Evolutionary conservation across 2,329 filamentous ascomycete species (phyloP), one percentile per base, ranked within the genome.

Genomic region (Sclerotinia trifoliorum): DNA sequence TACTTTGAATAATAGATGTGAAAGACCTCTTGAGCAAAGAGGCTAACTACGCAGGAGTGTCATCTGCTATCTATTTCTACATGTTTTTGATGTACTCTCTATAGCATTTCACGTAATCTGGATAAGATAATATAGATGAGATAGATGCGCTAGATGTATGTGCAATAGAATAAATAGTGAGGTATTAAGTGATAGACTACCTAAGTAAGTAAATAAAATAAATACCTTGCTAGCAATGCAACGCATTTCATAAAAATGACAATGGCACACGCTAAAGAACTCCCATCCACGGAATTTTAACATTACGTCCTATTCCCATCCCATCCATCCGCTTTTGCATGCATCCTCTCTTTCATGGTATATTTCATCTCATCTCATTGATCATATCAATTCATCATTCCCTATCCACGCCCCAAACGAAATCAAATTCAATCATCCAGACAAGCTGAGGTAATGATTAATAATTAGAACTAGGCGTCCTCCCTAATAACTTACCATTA

Each of bases 321-420:
- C 5, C 21, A 24, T 39, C 17, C 60, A 51, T 51, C 60, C 60
- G 26, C 29, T 51, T 51, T 51, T 49, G 60, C 32, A 39, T 62
- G 60, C 60, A 39, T 46, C 24, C 17, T 17, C n/a, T 57, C 11
- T 51, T n/a, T 63, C 32, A 46, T 63, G 60, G 60, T 63, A 63
- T 46, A 60, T 26, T 46, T 60, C 57, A 46, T 60, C 15, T 62
- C 46, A 48, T 32, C 52, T 55, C 29, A 32, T 35, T 55, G 52
- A 61, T 61, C 26, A 61, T 55, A 5, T 35, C 57, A 48, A 26
- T 35, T 48, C 29, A 48, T 49, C 42, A 49, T 62, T 51, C 51
- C 54, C 32, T 21, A 24, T 57, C 32, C 21, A 42, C 13, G 32
- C 32, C 21, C 54, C 48, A 49, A 35, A 35, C 17, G 32, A 11